A percentile compares a stretch with the other conserved stretches of the same genome.
phyloP scores from a whole-genome alignment of 2,329 filamentous ascomycete species.

The Colletotrichum lupini region DNA sequence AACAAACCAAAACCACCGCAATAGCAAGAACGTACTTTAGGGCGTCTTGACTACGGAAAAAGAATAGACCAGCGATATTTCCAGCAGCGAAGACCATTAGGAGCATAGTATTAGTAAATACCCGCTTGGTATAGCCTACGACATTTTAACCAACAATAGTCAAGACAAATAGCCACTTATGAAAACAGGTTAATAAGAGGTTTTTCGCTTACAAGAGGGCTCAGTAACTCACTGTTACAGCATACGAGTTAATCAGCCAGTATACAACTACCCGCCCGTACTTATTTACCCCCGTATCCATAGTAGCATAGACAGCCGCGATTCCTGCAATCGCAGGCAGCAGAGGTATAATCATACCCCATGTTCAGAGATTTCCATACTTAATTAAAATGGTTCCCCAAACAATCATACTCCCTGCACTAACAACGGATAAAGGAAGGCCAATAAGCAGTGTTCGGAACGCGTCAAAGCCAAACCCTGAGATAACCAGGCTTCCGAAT shows the following conservation, averaged over 20 bases:
- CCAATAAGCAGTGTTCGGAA: neutral
- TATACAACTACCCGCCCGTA: constrained; percentile 39
- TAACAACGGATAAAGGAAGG: constrained; percentile 31
- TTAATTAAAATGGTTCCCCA: constrained; percentile 41
- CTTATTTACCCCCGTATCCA: constrained; percentile 40
- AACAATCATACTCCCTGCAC: constrained; percentile 39
- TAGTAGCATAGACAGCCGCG: constrained; percentile 29
- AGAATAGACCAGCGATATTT: constrained; percentile 28
- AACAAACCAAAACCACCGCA: constrained; percentile 40
- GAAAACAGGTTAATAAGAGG: no score
- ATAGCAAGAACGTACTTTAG: constrained; percentile 40
- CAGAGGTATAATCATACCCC: constrained; percentile 38
- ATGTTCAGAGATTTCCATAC: constrained; percentile 40
- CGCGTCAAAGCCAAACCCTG: constrained; percentile 13
- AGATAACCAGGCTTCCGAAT: constrained; percentile 30
- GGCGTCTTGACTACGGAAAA: constrained; percentile 39
- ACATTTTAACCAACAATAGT: no score
- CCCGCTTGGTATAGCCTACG: no score
- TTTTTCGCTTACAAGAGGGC: no score
- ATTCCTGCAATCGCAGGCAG: no score
- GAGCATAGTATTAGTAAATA: no score
- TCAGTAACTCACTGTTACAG: constrained; percentile 37
- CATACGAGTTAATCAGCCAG: constrained; percentile 41
- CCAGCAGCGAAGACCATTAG: no score
- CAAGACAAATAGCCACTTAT: no score